Percentiles rank a stretch among this genome's conserved stretches.
phyloP scores from a whole-genome alignment of 805 yeast species.

The Candida ipomoeae region DNA sequence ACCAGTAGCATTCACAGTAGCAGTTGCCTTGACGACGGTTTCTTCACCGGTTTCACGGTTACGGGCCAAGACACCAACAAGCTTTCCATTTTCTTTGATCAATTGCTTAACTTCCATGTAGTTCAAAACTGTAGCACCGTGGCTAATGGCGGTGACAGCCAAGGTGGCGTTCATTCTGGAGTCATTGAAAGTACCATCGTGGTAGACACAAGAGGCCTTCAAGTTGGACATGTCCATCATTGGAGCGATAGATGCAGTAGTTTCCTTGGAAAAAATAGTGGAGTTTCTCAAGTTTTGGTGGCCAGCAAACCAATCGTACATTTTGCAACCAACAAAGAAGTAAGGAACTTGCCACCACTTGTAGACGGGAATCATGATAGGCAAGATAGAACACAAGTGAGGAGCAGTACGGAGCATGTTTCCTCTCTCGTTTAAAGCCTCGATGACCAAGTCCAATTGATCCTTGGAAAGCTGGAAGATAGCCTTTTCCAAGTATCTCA shows the following conservation, averaged over 20 bases:
- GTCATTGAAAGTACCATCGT: slow-evolving; percentile 93
- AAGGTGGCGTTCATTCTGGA: slow-evolving; percentile 83
- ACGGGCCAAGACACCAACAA: slow-evolving; percentile 70
- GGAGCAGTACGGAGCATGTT: slow-evolving; percentile 89
- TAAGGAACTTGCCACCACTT: slow-evolving; percentile 95
- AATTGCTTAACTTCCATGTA: slow-evolving; percentile 78
- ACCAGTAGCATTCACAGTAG: slow-evolving; percentile 90
- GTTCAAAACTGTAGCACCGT: slow-evolving; percentile 87
- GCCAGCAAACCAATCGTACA: slow-evolving; percentile 93
- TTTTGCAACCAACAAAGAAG: slow-evolving; percentile 84
- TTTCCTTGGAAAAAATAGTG: slow-evolving; percentile 62
- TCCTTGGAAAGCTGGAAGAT: slow-evolving; percentile 87
- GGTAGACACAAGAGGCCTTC: slow-evolving; percentile 90
- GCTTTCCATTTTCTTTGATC: slow-evolving; percentile 59
- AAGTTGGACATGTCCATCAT: slow-evolving; percentile 74
- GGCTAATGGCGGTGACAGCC: slow-evolving; percentile 78
- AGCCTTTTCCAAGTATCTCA: slow-evolving; percentile 91
- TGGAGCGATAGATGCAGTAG: slow-evolving; percentile 74
- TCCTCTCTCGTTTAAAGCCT: slow-evolving; percentile 83
- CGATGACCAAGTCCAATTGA: slow-evolving; percentile 83
- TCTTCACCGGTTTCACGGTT: slow-evolving; percentile 68
- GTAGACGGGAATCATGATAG: slow-evolving; percentile 95
- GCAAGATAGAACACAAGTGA: slow-evolving; percentile 78
- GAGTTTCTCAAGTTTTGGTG: slow-evolving; percentile 76
- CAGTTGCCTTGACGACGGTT: slow-evolving; percentile 60